These are phyloP conservation scores for Cnidoscolus chayamansa DNA, from an alignment of 441 rosid genomes.

Conservation along the genomic window DNA sequence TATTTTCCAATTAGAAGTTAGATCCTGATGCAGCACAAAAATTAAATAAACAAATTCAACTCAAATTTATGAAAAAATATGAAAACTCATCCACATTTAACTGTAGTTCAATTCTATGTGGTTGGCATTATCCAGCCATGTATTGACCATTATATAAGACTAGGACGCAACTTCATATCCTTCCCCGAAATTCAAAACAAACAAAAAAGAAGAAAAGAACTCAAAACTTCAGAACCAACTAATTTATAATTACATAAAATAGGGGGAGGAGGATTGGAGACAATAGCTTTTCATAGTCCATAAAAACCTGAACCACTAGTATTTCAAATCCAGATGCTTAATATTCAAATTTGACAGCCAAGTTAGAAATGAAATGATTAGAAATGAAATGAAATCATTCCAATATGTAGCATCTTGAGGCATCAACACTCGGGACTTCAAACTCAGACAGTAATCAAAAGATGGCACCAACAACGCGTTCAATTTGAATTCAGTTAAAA, in stretches of 20 bases:
- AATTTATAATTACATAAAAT: too few relatives aligned
- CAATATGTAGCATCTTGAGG: not conserved
- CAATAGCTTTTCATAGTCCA: not conserved
- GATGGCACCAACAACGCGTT: not conserved
- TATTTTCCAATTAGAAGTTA: not conserved
- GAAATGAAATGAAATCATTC: not conserved
- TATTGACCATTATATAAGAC: too few relatives aligned
- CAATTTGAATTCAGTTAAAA: not conserved
- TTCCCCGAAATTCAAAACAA: not conserved
- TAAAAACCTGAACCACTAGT: not conserved
- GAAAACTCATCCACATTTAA: not conserved
- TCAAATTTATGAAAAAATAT: not conserved
- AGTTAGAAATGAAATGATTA: not conserved
- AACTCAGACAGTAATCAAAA: not conserved
- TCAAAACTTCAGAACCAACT: not conserved
- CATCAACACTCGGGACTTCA: not conserved
- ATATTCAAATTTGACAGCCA: not conserved
- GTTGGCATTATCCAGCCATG: not conserved
- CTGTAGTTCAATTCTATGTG: not conserved
- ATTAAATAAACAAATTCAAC: not conserved
- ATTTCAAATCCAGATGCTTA: not conserved
- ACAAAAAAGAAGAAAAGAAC: not conserved
- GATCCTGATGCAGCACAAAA: too few relatives aligned
- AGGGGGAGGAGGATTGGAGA: too few relatives aligned
- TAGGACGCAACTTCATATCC: not conserved